Base-by-base conservation (phyloP, 306 rosid species). In the Cicer pinnatifidum region DNA sequence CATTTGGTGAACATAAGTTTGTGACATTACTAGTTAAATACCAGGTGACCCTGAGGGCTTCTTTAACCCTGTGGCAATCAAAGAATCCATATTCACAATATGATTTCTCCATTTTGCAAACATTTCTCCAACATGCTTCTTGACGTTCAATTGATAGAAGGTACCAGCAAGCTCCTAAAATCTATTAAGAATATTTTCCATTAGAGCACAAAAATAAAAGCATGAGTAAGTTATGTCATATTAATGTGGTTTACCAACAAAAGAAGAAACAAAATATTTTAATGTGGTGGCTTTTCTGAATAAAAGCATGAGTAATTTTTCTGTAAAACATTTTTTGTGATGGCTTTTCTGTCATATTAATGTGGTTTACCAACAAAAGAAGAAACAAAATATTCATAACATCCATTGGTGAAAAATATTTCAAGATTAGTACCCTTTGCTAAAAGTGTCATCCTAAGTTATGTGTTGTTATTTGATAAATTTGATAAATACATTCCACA, bases 101-200 rank as follows among this genome's bases (percentile, higher is more conserved):
- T 38, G 80, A 58, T 39, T 74, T 79, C 68, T 87, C 86, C 60
- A 70, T 7, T 60, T 62, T 60, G 48, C 99, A 94, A 0, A 80
- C 89, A 35, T 84, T 84, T 87, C 87, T 89, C 97, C 97, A 94
- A 57, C 97, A 94, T 39, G 96, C 91, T 84, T 94, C 99, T 80
- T 91, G 91, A 60, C 99, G 81, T 70, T 91, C 97, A 1, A 90
- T 69, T 9, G 96, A 85, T 65, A 91, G 87, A 77, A 91, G 93
- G 81, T 94, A 94, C 96, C 97, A 94, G 67, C 91, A 89, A 82
- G 99, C 93, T 75, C 96, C 99, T 85, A 91, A 79, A 89, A 90
- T 87, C 99, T 90, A 75, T 83, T 73, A 6, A 57, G 9, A 38
- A 72, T 51, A 35, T 64, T 73, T 67, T 56, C 74, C 80, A 78